Percentiles rank a stretch among this genome's conserved stretches.
Evolutionary conservation across 352 stramenopile species (phyloP).

Genomic region (Globisporangium viniferum): DNA sequence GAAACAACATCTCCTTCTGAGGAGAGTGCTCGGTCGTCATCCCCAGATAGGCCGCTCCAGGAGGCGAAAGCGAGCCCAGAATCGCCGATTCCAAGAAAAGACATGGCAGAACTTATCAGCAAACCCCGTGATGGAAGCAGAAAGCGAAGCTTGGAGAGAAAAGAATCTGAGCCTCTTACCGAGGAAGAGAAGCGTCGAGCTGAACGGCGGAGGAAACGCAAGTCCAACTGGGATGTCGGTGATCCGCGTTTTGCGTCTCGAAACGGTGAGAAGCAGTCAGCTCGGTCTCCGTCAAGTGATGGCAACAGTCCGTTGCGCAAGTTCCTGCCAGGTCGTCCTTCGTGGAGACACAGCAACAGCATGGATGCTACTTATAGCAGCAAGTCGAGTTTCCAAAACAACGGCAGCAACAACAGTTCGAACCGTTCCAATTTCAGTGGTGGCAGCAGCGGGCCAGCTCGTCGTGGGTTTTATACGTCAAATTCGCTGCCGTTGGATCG

Average conservation of each 20-base stretch:
- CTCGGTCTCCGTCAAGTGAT: conserved; percentile 17
- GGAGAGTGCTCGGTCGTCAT: background rate
- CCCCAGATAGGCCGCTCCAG: background rate
- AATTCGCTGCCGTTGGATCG: conserved; percentile 52
- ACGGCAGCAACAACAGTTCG: background rate
- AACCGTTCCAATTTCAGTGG: conserved; percentile 16
- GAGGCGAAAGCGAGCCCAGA: conserved; percentile 8
- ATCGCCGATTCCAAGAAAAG: conserved; percentile 7
- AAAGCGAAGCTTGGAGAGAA: conserved; percentile 42
- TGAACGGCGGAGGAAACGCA: conserved; percentile 61
- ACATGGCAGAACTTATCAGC: conserved; percentile 1
- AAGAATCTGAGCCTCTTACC: conserved; percentile 32
- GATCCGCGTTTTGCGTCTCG: conserved; percentile 55
- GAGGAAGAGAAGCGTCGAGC: conserved; percentile 58
- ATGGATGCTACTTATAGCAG: conserved; percentile 50
- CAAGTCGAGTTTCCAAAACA: conserved; percentile 43
- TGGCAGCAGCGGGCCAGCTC: conserved; percentile 15
- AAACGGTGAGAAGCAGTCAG: conserved; percentile 14
- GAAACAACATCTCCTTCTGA: conserved; percentile 10
- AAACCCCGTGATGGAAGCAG: conserved; percentile 22
- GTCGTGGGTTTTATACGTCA: conserved; percentile 45
- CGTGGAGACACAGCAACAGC: conserved; percentile 63
- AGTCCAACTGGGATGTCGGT: conserved; percentile 82
- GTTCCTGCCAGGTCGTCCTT: conserved; percentile 47
- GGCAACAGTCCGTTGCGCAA: conserved; percentile 31